Percentiles rank a stretch among this genome's conserved stretches.
phyloP scores from a whole-genome alignment of 768 basidiomycete genomes.

The Boletus rubescentipes region DNA sequence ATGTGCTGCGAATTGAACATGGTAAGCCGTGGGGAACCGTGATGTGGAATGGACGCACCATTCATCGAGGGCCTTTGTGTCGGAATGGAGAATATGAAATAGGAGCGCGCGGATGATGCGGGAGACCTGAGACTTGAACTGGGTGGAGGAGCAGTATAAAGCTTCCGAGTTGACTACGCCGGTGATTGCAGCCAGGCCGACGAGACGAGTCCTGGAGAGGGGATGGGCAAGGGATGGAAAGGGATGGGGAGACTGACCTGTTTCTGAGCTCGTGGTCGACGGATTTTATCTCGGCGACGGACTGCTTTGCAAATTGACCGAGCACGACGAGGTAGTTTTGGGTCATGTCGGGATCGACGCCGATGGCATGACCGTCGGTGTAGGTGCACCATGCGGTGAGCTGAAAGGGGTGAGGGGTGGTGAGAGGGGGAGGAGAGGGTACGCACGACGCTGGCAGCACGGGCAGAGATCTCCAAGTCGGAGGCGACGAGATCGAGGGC shows the following conservation, averaged over 20 bases:
- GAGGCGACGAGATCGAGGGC: slow-evolving; percentile 52
- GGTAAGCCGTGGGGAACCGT: not conserved
- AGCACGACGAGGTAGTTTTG: slow-evolving; percentile 69
- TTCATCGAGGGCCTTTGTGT: slow-evolving; percentile 57
- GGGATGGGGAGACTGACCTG: slow-evolving; percentile 44
- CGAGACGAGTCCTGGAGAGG: slow-evolving; percentile 65
- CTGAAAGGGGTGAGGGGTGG: slow-evolving; percentile 36
- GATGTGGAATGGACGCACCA: slow-evolving; percentile 47
- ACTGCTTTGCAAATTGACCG: slow-evolving; percentile 60
- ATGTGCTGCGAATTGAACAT: slow-evolving; percentile 41
- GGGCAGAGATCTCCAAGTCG: slow-evolving; percentile 75
- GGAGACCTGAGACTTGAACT: slow-evolving; percentile 71
- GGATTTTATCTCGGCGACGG: slow-evolving; percentile 45
- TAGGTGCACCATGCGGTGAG: slow-evolving; percentile 93
- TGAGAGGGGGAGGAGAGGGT: not conserved
- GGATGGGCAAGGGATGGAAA: not conserved
- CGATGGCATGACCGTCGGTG: slow-evolving; percentile 82
- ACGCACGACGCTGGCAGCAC: slow-evolving; percentile 80
- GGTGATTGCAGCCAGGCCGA: slow-evolving; percentile 81
- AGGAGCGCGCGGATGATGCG: slow-evolving; percentile 73
- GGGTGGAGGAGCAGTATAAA: slow-evolving; percentile 66
- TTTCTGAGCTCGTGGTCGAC: slow-evolving; percentile 72
- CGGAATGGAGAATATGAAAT: slow-evolving; percentile 61
- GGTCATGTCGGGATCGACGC: slow-evolving; percentile 70
- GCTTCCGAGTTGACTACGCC: slow-evolving; percentile 84